Percentiles rank a stretch among this genome's conserved stretches.
These are phyloP conservation scores for Xylaria flabelliformis DNA, from an alignment of 495 filamentous ascomycete species.

Conservation along the genomic window DNA sequence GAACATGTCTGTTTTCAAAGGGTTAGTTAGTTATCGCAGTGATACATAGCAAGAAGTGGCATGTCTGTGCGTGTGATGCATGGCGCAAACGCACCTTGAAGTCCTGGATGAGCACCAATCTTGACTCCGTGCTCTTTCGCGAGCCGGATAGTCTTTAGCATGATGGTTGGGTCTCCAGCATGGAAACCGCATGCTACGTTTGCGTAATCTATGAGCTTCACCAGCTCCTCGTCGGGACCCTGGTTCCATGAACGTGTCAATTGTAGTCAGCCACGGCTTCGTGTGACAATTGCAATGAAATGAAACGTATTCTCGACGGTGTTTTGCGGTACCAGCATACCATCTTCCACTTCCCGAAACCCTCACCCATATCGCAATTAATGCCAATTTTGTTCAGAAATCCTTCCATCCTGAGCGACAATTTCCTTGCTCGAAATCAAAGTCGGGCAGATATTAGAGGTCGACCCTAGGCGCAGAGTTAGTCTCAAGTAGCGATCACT, in stretches of 20 bases:
- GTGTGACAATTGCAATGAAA: neutral
- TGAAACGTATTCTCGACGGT: neutral
- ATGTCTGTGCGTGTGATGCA: neutral
- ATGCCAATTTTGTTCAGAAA: slow-evolving; percentile 33
- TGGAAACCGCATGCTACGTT: slow-evolving; percentile 69
- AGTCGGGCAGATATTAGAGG: neutral
- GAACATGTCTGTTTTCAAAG: slow-evolving; percentile 58
- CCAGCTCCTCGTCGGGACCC: slow-evolving; percentile 64
- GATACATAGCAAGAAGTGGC: neutral
- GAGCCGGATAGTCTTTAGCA: slow-evolving; percentile 61
- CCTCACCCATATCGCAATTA: slow-evolving; percentile 45
- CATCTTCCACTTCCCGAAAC: slow-evolving; percentile 36
- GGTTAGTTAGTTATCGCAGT: no score
- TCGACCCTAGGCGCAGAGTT: neutral
- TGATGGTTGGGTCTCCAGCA: slow-evolving; percentile 64
- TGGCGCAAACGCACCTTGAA: slow-evolving; percentile 38
- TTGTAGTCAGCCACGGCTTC: slow-evolving; percentile 10
- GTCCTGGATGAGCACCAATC: slow-evolving; percentile 66
- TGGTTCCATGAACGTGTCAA: slow-evolving; percentile 20
- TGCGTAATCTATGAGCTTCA: slow-evolving; percentile 65
- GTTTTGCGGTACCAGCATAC: slow-evolving; percentile 30
- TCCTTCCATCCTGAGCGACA: neutral
- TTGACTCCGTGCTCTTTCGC: slow-evolving; percentile 62
- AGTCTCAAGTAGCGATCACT: neutral
- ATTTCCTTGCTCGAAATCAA: neutral